phyloP scores from a whole-genome alignment of 148 eudicot genomes.

The Mesembryanthemum crystallinum region DNA sequence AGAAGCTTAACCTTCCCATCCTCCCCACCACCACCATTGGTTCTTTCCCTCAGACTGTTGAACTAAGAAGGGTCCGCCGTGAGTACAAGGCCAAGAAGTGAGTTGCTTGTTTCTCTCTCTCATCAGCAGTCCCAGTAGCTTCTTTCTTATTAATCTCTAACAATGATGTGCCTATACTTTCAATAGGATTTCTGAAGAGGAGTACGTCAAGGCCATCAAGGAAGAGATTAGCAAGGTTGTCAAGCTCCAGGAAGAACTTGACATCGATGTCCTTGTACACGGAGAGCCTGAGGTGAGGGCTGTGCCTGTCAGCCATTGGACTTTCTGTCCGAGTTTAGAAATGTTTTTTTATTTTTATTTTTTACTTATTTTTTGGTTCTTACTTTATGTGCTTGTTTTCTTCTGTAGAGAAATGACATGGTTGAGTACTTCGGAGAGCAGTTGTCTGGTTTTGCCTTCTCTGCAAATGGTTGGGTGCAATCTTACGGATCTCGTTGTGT shows the following conservation, averaged over 20 bases:
- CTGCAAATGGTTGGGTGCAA: constrained; percentile 91
- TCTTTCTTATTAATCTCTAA: constrained; percentile 1
- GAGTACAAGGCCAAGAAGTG: constrained; percentile 94
- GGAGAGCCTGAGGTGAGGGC: constrained; percentile 83
- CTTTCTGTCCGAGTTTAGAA: not conserved
- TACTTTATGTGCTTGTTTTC: constrained; percentile 17
- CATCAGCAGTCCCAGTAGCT: too few species aligned
- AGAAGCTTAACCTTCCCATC: constrained; percentile 93
- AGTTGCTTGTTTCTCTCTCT: constrained; percentile 14
- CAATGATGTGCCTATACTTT: not conserved
- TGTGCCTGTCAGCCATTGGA: not conserved
- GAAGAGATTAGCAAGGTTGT: constrained; percentile 90
- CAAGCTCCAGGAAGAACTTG: constrained; percentile 91
- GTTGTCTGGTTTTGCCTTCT: constrained; percentile 89
- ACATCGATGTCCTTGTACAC: constrained; percentile 87
- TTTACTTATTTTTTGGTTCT: not conserved
- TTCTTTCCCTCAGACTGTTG: constrained; percentile 92
- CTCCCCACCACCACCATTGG: constrained; percentile 98
- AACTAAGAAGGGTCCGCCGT: constrained; percentile 91
- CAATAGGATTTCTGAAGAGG: constrained; percentile 73
- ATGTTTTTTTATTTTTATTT: too few species aligned
- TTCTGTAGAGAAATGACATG: constrained; percentile 78
- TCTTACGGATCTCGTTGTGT: constrained; percentile 95
- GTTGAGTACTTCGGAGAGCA: constrained; percentile 98
- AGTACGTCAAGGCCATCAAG: constrained; percentile 67